Evolutionary conservation across 495 filamentous ascomycete genomes (phyloP).

Genomic region (Sporormia fimetaria): DNA sequence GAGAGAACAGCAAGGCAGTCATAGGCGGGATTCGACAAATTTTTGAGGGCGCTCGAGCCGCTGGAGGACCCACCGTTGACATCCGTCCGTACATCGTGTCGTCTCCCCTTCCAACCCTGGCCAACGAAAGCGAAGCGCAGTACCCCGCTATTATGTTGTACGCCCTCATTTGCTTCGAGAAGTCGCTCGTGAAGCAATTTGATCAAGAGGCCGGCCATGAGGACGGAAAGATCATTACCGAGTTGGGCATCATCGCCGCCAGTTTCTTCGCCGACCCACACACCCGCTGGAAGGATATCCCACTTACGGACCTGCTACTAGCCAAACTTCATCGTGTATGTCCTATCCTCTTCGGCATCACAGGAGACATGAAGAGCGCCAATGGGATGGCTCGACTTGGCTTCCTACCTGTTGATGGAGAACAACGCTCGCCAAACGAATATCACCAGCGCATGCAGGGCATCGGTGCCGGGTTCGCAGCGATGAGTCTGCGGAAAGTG

Average conservation of each 20-base stretch:
- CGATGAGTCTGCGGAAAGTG: slow-evolving; percentile 65
- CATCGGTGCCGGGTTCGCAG: slow-evolving; percentile 69
- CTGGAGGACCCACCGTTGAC: slow-evolving; percentile 52
- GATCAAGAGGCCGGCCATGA: slow-evolving; percentile 60
- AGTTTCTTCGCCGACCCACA: slow-evolving; percentile 58
- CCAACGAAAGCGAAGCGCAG: slow-evolving; percentile 37
- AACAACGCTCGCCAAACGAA: slow-evolving; percentile 50
- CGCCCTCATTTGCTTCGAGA: slow-evolving; percentile 70
- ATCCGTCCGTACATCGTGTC: slow-evolving; percentile 51
- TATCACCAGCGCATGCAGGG: slow-evolving; percentile 79
- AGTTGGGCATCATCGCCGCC: slow-evolving; percentile 64
- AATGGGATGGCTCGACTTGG: slow-evolving; percentile 58
- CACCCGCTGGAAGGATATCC: slow-evolving; percentile 57
- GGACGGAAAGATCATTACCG: slow-evolving; percentile 56
- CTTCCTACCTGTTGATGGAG: slow-evolving; percentile 49
- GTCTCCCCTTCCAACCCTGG: slow-evolving; percentile 41
- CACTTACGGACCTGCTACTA: slow-evolving; percentile 75
- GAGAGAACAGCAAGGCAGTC: slow-evolving; percentile 35
- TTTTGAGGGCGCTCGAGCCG: slow-evolving; percentile 34
- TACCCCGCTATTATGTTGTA: slow-evolving; percentile 54
- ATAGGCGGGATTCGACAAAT: slow-evolving; percentile 46
- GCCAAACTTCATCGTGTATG: slow-evolving; percentile 75
- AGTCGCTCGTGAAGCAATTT: slow-evolving; percentile 63
- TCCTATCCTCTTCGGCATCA: slow-evolving; percentile 78
- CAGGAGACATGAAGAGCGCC: slow-evolving; percentile 62